phyloP scores from a whole-genome alignment of 73 alveolate genomes.

The Paramecium sexaurelia region DNA sequence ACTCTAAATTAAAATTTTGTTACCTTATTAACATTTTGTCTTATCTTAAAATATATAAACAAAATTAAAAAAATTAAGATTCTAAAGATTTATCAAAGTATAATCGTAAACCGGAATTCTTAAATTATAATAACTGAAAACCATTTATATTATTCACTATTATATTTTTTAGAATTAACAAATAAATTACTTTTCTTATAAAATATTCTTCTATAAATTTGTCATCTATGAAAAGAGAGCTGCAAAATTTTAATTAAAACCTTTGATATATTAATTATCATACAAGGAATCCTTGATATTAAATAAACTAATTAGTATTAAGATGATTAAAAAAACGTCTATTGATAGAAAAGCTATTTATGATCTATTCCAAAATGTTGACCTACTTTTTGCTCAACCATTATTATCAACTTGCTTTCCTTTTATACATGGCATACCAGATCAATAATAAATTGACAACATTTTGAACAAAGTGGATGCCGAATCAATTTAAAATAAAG shows the following conservation, averaged over 20 bases:
- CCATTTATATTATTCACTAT: not conserved
- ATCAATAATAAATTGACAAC: not conserved
- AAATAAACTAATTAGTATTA: not conserved
- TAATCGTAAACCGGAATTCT: not conserved
- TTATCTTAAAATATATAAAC: not conserved
- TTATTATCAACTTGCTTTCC: not conserved
- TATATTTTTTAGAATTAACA: not conserved
- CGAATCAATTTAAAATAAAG: not conserved
- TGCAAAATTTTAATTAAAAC: not conserved
- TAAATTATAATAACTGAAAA: not conserved
- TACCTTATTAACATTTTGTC: not conserved
- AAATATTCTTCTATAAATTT: not conserved
- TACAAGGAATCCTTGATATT: not conserved
- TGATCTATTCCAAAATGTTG: not conserved
- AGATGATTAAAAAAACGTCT: constrained; percentile 36
- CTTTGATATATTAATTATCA: not conserved
- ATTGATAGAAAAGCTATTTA: not conserved
- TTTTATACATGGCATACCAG: not conserved
- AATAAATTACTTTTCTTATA: not conserved
- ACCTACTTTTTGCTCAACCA: not conserved
- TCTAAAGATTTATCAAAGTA: not conserved
- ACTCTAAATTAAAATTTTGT: too few species aligned
- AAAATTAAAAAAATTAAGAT: not conserved
- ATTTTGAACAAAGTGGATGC: not conserved
- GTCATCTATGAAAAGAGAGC: not conserved